Evolutionary conservation across 2,329 filamentous ascomycete genomes (phyloP).

Genomic region (Fusarium pilosicola): DNA sequence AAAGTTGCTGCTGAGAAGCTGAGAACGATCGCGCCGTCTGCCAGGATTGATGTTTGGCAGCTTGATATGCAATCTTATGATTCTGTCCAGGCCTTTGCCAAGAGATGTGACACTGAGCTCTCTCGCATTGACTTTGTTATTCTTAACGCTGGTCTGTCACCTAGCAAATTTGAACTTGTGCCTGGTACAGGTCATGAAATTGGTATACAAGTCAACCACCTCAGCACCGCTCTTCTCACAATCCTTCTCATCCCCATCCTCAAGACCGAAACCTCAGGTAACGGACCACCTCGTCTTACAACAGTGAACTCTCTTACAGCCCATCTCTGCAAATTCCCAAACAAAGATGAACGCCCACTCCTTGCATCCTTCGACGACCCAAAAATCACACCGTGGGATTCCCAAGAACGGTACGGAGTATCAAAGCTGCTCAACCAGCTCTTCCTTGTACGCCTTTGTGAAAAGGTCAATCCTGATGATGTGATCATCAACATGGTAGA

Average conservation of each 20-base stretch:
- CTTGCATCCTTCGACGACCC: slow-evolving; percentile 45
- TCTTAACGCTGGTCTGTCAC: slow-evolving; percentile 48
- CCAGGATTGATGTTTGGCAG: slow-evolving; percentile 40
- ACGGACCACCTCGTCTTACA: slow-evolving; percentile 36
- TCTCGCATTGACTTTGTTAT: slow-evolving; percentile 42
- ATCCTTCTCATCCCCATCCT: slow-evolving; percentile 42
- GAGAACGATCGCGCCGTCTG: neutral
- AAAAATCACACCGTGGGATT: slow-evolving; percentile 31
- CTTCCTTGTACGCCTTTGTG: slow-evolving; percentile 52
- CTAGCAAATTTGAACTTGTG: slow-evolving; percentile 25
- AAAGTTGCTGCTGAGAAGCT: slow-evolving; percentile 22
- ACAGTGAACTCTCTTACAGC: slow-evolving; percentile 46
- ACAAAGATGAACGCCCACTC: slow-evolving; percentile 39
- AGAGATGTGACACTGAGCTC: slow-evolving; percentile 23
- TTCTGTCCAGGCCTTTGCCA: slow-evolving; percentile 34
- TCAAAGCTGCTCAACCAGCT: slow-evolving; percentile 49
- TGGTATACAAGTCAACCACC: slow-evolving; percentile 48
- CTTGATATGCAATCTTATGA: slow-evolving; percentile 43
- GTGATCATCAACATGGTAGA: slow-evolving; percentile 52
- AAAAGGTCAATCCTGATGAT: slow-evolving; percentile 48
- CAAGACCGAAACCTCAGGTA: slow-evolving; percentile 11
- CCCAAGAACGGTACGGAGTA: slow-evolving; percentile 41
- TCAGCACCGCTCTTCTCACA: slow-evolving; percentile 45
- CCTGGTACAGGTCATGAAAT: slow-evolving; percentile 44
- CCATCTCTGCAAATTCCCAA: slow-evolving; percentile 42